These are phyloP conservation scores for Lyophyllum shimeji DNA, from an alignment of 768 basidiomycete genomes.

Conservation along the genomic window DNA sequence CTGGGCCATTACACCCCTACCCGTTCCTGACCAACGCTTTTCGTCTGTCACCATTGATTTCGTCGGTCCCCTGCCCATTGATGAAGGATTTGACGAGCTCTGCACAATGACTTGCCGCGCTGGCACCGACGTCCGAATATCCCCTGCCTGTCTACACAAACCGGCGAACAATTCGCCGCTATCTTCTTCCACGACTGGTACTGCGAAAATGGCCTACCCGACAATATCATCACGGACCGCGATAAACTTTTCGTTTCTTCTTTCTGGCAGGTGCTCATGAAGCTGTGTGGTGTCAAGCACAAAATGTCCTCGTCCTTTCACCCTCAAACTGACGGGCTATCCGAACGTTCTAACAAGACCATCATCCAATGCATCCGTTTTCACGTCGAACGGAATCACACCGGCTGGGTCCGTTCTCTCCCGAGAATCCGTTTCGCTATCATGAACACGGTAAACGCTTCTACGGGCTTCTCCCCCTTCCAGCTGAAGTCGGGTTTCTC, in stretches of 20 bases:
- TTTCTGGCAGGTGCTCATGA: neutral
- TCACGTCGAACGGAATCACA: neutral
- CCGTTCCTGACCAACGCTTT: neutral
- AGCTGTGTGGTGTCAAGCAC: neutral
- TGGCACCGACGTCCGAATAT: neutral
- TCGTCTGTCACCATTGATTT: neutral
- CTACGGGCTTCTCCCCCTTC: neutral
- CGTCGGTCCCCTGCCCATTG: neutral
- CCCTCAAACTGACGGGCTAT: neutral
- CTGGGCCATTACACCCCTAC: neutral
- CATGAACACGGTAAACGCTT: neutral
- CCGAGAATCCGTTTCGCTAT: neutral
- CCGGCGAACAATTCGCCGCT: neutral
- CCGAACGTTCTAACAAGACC: neutral
- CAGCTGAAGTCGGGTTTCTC: neutral
- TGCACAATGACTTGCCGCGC: neutral
- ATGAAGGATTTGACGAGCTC: neutral
- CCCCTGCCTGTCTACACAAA: neutral
- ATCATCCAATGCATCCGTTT: neutral
- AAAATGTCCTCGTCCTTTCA: neutral
- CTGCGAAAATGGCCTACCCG: neutral
- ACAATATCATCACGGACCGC: neutral
- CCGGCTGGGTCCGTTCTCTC: neutral
- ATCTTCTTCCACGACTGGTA: neutral
- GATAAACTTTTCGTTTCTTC: neutral